phyloP scores from a whole-genome alignment of 2,329 filamentous ascomycete genomes.

The Pseudocercospora pini-densiflorae region DNA sequence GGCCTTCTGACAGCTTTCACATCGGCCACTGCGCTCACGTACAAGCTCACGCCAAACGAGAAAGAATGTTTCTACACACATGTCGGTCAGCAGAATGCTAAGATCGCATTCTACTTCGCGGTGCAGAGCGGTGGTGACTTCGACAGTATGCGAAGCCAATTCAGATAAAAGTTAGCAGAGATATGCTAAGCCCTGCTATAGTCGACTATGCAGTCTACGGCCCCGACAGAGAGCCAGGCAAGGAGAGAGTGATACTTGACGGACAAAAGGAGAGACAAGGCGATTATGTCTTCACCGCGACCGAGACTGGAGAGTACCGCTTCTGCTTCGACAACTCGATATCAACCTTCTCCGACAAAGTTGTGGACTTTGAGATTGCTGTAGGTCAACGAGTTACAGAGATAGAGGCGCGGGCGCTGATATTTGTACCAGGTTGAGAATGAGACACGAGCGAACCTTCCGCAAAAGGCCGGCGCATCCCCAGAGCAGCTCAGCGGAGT shows the following conservation, averaged over 20 bases:
- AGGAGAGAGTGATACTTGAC: conserved; percentile 77
- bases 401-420: neutral
- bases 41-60: conserved; percentile 87
- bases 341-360: conserved; percentile 96
- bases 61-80: conserved; percentile 92
- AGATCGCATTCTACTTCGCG: conserved; percentile 98
- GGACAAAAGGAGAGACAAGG: conserved; percentile 92
- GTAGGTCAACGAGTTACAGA: conserved; percentile 57
- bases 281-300: conserved; percentile 96
- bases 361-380: conserved; percentile 96
- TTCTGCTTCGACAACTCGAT: conserved; percentile 99
- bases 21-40: conserved; percentile 89
- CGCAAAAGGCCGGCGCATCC: conserved; percentile 83
- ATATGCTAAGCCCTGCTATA: conserved; percentile 26
- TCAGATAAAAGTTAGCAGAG: neutral
- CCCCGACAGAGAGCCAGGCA: conserved; percentile 58
- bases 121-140: conserved; percentile 99
- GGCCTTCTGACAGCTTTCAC: conserved; percentile 74
- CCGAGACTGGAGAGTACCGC: conserved; percentile 83
- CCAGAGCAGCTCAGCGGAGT: conserved; percentile 87
- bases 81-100: conserved; percentile 77
- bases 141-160: conserved; percentile 56
- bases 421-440: conserved; percentile 77
- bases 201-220: conserved; percentile 89
- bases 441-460: conserved; percentile 77